phyloP scores from a whole-genome alignment of 768 basidiomycete species.

The Pluteus cervinus region DNA sequence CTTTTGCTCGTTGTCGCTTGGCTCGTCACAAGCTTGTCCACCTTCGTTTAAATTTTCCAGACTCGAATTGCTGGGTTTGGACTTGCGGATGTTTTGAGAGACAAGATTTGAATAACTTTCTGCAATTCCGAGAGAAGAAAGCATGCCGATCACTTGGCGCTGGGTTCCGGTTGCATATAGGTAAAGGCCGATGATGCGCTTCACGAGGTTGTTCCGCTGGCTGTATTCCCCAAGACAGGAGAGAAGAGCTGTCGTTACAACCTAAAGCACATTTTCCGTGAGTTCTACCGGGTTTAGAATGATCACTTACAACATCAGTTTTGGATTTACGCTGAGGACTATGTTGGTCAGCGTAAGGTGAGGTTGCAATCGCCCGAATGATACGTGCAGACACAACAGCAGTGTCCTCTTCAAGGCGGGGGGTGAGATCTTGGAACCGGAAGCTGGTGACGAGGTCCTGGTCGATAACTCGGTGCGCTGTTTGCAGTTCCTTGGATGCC shows the following conservation, averaged over 20 bases:
- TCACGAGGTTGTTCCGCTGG: slow-evolving; percentile 22
- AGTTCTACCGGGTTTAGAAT: background rate
- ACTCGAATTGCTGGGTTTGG: no score
- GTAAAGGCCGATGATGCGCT: slow-evolving; percentile 21
- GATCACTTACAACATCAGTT: slow-evolving; percentile 10
- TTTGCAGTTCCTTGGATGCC: slow-evolving; percentile 12
- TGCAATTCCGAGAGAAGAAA: slow-evolving; percentile 20
- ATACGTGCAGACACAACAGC: no score
- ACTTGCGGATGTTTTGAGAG: slow-evolving; percentile 10
- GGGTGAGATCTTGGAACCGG: no score
- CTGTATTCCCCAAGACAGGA: slow-evolving; percentile 22
- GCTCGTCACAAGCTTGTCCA: no score
- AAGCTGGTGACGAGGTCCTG: slow-evolving; percentile 10
- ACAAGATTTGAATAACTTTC: slow-evolving; percentile 23
- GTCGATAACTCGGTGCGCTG: slow-evolving; percentile 6
- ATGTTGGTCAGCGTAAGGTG: slow-evolving; percentile 5
- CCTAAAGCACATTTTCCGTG: slow-evolving; percentile 10
- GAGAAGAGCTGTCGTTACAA: slow-evolving; percentile 14
- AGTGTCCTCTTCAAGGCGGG: no score
- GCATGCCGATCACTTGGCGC: slow-evolving; percentile 21
- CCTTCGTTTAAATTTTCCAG: no score
- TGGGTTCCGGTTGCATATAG: slow-evolving; percentile 25
- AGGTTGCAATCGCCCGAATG: slow-evolving; percentile 14
- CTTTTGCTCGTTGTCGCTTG: no score
- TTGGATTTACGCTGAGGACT: slow-evolving; percentile 5